phyloP scores from a whole-genome alignment of 1,284 basidiomycete genomes.

The Puccinia coronata region DNA sequence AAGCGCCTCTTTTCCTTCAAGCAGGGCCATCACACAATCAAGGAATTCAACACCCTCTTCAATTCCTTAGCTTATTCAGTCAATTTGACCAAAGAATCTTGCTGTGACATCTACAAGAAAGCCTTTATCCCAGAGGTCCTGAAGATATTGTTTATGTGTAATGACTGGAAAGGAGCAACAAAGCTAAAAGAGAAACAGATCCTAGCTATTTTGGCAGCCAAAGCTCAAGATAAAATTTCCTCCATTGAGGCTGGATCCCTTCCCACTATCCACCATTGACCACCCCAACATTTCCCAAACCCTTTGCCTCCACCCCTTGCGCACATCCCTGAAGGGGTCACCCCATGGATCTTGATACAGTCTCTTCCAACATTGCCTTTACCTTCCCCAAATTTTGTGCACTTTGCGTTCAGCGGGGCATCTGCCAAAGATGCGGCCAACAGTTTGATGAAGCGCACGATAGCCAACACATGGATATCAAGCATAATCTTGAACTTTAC shows the following conservation, averaged over 20 bases:
- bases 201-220: background rate
- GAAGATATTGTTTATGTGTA: background rate
- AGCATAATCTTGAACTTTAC: background rate
- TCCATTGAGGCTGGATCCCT: background rate
- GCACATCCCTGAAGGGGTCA: background rate
- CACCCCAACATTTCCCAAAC: background rate
- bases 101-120: conserved; percentile 10
- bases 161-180: background rate
- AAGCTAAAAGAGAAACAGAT: background rate
- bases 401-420: too few species aligned
- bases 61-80: background rate
- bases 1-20: background rate
- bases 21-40: background rate
- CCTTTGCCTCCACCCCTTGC: background rate
- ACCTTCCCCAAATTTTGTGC: background rate
- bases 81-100: conserved; percentile 14
- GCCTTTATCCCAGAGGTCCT: conserved; percentile 11
- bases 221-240: conserved; percentile 1
- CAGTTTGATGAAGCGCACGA: background rate
- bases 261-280: background rate
- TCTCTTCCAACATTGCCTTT: too few species aligned
- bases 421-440: background rate
- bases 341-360: conserved; percentile 13
- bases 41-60: conserved; percentile 21
- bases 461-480: background rate